phyloP scores from a whole-genome alignment of 192 early-diverging fungal genomes.

The Endogone sp. region DNA sequence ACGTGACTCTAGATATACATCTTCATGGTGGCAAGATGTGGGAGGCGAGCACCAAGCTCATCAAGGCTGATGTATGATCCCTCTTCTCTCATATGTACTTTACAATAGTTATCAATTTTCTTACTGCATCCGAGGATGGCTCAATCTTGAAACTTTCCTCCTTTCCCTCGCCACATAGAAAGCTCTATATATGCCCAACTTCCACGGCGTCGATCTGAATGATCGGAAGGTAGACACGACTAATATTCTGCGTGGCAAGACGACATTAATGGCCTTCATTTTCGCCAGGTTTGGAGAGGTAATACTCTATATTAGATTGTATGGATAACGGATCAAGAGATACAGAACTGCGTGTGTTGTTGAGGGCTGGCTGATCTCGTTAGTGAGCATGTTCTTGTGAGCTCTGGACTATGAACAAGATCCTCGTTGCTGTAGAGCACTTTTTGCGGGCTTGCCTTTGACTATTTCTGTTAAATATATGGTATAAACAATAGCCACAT shows the following conservation, averaged over 20 bases:
- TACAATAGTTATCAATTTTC: too few relatives aligned
- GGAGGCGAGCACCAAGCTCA: constrained; percentile 35
- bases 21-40: constrained; percentile 46
- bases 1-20: constrained; percentile 33
- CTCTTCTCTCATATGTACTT: not conserved
- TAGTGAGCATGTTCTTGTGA: not conserved
- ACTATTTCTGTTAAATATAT: too few relatives aligned
- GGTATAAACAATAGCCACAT: constrained; percentile 19
- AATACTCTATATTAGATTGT: too few relatives aligned
- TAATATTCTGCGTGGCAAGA: constrained; percentile 35
- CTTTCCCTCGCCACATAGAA: constrained; percentile 22
- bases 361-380: not conserved
- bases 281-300: constrained; percentile 48
- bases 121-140: too few relatives aligned
- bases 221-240: constrained; percentile 34
- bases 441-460: too few relatives aligned
- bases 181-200: constrained; percentile 50
- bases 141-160: not conserved
- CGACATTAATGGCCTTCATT: constrained; percentile 43
- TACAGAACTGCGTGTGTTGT: not conserved
- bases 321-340: too few relatives aligned
- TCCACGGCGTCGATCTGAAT: constrained; percentile 39
- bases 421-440: too few relatives aligned
- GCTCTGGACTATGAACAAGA: too few relatives aligned
- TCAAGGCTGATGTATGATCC: constrained; percentile 35